A percentile compares a stretch with the other conserved stretches of the same genome.
phyloP scores from a whole-genome alignment of 805 yeast genomes.

The Myxozyma neglecta region DNA sequence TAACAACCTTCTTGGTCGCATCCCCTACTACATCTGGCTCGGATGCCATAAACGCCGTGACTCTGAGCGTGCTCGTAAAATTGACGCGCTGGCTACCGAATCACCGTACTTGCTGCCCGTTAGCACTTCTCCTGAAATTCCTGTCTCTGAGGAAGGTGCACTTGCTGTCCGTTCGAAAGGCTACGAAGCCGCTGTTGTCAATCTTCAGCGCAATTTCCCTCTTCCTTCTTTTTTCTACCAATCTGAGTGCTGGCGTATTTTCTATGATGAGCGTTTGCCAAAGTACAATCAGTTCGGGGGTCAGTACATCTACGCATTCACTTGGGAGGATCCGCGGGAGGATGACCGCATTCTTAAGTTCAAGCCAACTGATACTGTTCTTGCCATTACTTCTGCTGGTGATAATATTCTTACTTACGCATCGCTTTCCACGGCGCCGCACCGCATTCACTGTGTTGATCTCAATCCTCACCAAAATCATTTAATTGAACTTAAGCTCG shows the following conservation, averaged over 20 bases:
- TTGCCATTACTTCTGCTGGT: constrained; percentile 85
- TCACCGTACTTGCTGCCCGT: constrained; percentile 61
- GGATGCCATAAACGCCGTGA: constrained; percentile 65
- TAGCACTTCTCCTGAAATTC: constrained; percentile 26
- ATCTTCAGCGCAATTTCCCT: constrained; percentile 65
- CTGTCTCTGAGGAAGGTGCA: constrained; percentile 18
- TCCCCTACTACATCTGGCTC: constrained; percentile 82
- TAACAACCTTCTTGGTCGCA: constrained; percentile 65
- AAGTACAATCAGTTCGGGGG: constrained; percentile 69
- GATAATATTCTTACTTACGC: constrained; percentile 79
- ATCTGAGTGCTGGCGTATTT: constrained; percentile 73
- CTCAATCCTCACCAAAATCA: constrained; percentile 82
- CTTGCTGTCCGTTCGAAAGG: constrained; percentile 51
- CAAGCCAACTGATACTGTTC: constrained; percentile 63
- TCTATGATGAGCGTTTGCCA: constrained; percentile 69
- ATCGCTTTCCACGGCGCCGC: constrained; percentile 67
- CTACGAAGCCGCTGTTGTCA: constrained; percentile 69
- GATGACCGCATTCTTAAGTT: constrained; percentile 67
- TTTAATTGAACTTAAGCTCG: constrained; percentile 73
- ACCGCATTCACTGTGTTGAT: constrained; percentile 79
- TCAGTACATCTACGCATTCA: constrained; percentile 82
- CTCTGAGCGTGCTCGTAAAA: constrained; percentile 51
- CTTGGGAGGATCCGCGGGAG: constrained; percentile 89
- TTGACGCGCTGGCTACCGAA: constrained; percentile 75
- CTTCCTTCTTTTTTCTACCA: constrained; percentile 81